A percentile compares a stretch with the other conserved stretches of the same genome.
Conservation (phyloP, 805 yeast genomes). For the Tanozyma kutaoensis region DNA sequence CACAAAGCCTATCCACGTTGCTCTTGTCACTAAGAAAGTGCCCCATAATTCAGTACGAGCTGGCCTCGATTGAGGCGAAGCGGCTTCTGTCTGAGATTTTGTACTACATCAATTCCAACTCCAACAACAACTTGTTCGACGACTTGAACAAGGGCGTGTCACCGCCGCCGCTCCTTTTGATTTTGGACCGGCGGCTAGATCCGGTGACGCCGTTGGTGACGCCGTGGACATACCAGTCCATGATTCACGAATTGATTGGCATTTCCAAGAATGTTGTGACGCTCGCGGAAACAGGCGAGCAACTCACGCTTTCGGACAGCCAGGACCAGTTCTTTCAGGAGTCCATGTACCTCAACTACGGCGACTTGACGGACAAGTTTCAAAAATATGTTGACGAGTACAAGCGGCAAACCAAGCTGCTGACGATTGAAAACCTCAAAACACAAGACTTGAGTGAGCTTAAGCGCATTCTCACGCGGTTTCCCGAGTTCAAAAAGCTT, state of each 20-base stretch:
- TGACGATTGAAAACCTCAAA: slow-evolving; percentile 43
- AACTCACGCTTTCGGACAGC: slow-evolving; percentile 39
- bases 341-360: slow-evolving; percentile 83
- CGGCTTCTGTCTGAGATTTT: slow-evolving; percentile 57
- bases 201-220: slow-evolving; percentile 85
- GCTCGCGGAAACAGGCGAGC: slow-evolving; percentile 37
- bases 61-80: slow-evolving; percentile 48
- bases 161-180: slow-evolving; percentile 57
- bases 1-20: slow-evolving; percentile 33
- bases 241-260: slow-evolving; percentile 89
- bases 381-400: slow-evolving; percentile 76
- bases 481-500: slow-evolving; percentile 85
- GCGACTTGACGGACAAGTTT: slow-evolving; percentile 83
- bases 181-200: slow-evolving; percentile 78
- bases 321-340: slow-evolving; percentile 67
- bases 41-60: slow-evolving; percentile 71
- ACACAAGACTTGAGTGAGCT: slow-evolving; percentile 66
- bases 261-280: slow-evolving; percentile 72
- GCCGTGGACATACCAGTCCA: slow-evolving; percentile 98
- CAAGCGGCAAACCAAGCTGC: slow-evolving; percentile 65
- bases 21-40: slow-evolving; percentile 61
- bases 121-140: slow-evolving; percentile 53
- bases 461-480: slow-evolving; percentile 81
- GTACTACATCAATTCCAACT: slow-evolving; percentile 40
- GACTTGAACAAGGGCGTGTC: slow-evolving; percentile 43